Evolutionary conservation across 441 rosid genomes (phyloP).

Genomic region (Codiaeum variegatum): DNA sequence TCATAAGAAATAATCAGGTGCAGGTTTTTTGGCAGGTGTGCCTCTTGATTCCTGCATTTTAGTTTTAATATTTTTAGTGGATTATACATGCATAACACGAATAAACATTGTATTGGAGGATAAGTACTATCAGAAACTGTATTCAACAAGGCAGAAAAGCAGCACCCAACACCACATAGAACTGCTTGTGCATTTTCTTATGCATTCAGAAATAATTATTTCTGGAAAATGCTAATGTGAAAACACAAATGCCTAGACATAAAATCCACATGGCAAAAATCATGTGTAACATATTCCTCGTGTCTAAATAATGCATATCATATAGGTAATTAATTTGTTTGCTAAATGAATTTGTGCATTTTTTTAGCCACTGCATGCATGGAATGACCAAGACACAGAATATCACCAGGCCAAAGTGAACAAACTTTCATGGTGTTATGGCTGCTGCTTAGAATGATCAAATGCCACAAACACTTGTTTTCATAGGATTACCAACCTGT

Average conservation of each 20-base stretch:
- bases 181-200: not conserved
- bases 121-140: not conserved
- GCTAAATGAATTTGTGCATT: conserved; percentile 8
- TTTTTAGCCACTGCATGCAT: not conserved
- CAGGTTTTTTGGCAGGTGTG: conserved; percentile 66
- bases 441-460: conserved; percentile 23
- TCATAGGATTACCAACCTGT: conserved; percentile 49
- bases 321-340: not conserved
- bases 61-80: conserved; percentile 11
- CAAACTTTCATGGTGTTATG: not conserved
- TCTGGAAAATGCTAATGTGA: not conserved
- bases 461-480: not conserved
- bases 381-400: not conserved
- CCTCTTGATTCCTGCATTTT: conserved; percentile 80
- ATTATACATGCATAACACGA: not conserved
- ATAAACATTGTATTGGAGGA: not conserved
- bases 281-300: not conserved
- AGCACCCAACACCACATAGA: not conserved
- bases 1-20: conserved; percentile 90
- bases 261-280: not conserved
- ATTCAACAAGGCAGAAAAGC: not conserved
- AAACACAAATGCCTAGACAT: not conserved
- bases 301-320: not conserved
- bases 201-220: not conserved
- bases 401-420: not conserved